phyloP scores from a whole-genome alignment of 352 stramenopile genomes.

The Phytophthora tubulina region DNA sequence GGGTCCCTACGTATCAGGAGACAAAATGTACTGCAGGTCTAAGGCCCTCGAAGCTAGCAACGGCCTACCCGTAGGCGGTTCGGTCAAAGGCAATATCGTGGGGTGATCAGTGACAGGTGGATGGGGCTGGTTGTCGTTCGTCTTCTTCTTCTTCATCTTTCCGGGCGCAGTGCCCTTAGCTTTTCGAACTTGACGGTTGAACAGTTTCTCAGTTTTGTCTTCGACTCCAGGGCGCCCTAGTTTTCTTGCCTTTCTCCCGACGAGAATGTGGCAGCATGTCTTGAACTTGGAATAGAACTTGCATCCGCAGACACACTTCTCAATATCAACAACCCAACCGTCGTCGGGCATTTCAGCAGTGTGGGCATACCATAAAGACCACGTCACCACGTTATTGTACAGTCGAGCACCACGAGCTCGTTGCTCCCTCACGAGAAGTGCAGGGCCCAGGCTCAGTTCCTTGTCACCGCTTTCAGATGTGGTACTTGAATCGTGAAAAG shows the following conservation, averaged over 20 bases:
- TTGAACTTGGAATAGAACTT: constrained; percentile 21
- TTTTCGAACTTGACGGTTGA: constrained; percentile 10
- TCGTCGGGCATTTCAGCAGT: neutral
- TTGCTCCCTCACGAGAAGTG: constrained; percentile 6
- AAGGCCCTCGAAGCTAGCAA: neutral
- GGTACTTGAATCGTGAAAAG: neutral
- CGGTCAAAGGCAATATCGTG: neutral
- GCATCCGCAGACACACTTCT: neutral
- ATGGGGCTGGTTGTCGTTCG: too few relatives aligned
- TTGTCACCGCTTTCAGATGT: neutral
- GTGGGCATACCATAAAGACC: constrained; percentile 13
- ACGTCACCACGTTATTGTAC: constrained; percentile 16
- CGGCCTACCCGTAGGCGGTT: neutral
- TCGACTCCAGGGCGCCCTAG: constrained; percentile 1
- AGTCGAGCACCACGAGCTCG: neutral
- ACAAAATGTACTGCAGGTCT: neutral
- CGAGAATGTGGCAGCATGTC: constrained; percentile 19
- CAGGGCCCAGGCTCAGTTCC: neutral
- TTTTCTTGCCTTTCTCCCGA: constrained; percentile 7
- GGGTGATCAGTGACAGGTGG: neutral
- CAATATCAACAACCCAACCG: constrained; percentile 7
- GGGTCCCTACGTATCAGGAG: neutral
- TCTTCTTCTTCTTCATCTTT: neutral
- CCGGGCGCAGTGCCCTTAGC: neutral
- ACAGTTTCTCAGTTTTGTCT: constrained; percentile 2